These are phyloP conservation scores for Tricholoma matsutake DNA, from an alignment of 768 basidiomycete genomes.

Conservation along the genomic window DNA sequence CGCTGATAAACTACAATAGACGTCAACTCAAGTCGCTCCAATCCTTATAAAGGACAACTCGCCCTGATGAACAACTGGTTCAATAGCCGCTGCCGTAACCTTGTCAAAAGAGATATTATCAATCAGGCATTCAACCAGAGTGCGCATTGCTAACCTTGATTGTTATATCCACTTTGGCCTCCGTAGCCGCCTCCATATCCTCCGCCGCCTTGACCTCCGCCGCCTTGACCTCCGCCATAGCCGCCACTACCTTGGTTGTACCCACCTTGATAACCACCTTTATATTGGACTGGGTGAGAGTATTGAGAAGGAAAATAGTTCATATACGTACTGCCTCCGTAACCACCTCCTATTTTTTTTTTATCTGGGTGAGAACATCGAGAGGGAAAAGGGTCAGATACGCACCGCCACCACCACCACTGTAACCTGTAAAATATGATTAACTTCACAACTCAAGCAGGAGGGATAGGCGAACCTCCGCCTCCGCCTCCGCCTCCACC, in stretches of 20 bases:
- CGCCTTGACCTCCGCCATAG: slow-evolving; percentile 11
- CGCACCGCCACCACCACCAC: slow-evolving; percentile 8
- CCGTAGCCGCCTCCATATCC: slow-evolving; percentile 17
- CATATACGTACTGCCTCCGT: slow-evolving; percentile 4
- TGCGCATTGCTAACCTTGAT: slow-evolving; percentile 10
- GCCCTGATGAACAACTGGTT: neutral
- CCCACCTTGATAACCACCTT: neutral
- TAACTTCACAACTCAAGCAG: neutral
- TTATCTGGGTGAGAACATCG: neutral
- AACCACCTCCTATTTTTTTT: neutral
- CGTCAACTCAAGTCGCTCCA: neutral
- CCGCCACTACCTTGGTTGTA: slow-evolving; percentile 9
- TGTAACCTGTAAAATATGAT: slow-evolving; percentile 13
- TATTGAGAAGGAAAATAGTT: neutral
- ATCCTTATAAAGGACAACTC: neutral
- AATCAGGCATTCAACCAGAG: neutral
- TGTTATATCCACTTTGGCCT: slow-evolving; percentile 26
- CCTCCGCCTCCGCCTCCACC: slow-evolving; percentile 42
- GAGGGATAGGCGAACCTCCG: slow-evolving; percentile 28
- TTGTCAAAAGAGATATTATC: neutral
- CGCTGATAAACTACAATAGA: neutral
- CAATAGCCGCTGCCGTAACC: slow-evolving; percentile 26
- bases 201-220: slow-evolving; percentile 21
- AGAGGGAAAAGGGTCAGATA: neutral
- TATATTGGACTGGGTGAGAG: neutral